Evolutionary conservation across 306 rosid genomes (phyloP).

Genomic region (Neltuma alba): DNA sequence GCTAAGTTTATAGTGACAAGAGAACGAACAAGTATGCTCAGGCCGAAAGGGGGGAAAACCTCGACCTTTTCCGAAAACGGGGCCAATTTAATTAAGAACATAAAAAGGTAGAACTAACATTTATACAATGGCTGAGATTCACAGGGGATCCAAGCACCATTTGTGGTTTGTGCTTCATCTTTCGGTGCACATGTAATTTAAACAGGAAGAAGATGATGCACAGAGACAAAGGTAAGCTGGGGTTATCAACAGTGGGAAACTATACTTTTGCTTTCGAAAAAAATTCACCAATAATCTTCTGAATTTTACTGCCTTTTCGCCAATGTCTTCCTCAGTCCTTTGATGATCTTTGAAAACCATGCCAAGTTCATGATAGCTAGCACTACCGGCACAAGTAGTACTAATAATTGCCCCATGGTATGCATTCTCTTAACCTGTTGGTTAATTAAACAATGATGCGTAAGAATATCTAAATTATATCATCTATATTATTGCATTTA

Average conservation of each 20-base stretch:
- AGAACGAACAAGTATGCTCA: background rate
- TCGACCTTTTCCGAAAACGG: background rate
- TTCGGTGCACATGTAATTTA: constrained; percentile 18
- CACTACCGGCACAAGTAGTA: constrained; percentile 65
- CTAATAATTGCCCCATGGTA: constrained; percentile 57
- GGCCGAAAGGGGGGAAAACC: no score
- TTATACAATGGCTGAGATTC: constrained; percentile 47
- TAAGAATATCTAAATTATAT: background rate
- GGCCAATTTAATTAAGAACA: constrained; percentile 17
- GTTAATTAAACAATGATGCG: constrained; percentile 16
- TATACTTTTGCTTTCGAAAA: constrained; percentile 36
- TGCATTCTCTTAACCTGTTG: constrained; percentile 80
- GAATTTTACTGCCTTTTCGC: constrained; percentile 76
- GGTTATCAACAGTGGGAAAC: constrained; percentile 35
- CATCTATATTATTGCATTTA: background rate
- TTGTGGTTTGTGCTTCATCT: constrained; percentile 32
- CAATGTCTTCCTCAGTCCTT: constrained; percentile 83
- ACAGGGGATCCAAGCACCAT: constrained; percentile 41
- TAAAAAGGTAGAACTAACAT: constrained; percentile 31
- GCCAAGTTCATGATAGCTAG: constrained; percentile 81
- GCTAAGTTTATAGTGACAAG: background rate
- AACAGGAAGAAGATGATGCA: constrained; percentile 13
- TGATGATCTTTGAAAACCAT: constrained; percentile 87
- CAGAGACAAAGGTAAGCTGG: constrained; percentile 10
- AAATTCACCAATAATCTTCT: constrained; percentile 7